These are phyloP conservation scores for Endotrypanum monterogeii DNA, from an alignment of 208 protist species.

Conservation along the genomic window DNA sequence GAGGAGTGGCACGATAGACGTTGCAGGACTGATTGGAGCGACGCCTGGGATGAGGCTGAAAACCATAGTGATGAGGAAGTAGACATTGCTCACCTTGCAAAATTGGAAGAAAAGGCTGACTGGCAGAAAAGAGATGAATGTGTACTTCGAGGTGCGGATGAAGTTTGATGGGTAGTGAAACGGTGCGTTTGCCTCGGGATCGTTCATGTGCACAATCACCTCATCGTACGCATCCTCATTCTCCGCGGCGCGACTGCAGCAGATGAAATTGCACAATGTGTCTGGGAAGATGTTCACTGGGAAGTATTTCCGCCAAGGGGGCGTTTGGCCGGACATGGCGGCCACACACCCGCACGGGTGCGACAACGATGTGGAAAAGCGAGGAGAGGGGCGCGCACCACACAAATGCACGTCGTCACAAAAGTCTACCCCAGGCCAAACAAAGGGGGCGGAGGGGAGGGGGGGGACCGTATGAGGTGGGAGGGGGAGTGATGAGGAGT, in stretches of 20 bases:
- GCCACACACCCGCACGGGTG: too few species aligned
- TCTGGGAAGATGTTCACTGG: constrained; percentile 32
- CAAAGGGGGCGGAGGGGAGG: background rate
- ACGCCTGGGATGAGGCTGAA: constrained; percentile 92
- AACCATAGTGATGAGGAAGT: constrained; percentile 95
- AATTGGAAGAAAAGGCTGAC: constrained; percentile 94
- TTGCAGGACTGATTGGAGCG: constrained; percentile 90
- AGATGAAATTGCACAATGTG: constrained; percentile 45
- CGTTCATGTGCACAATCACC: constrained; percentile 86
- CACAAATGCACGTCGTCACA: background rate
- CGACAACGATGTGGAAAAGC: background rate
- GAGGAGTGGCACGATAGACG: constrained; percentile 85
- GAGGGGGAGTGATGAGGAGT: background rate
- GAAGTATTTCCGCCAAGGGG: constrained; percentile 32
- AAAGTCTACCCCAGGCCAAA: background rate
- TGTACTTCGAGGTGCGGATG: constrained; percentile 95
- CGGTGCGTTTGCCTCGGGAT: constrained; percentile 53
- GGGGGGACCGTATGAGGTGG: background rate
- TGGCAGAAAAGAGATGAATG: constrained; percentile 91
- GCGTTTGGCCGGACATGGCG: background rate
- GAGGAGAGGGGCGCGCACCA: background rate
- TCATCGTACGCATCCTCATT: constrained; percentile 47
- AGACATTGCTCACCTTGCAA: constrained; percentile 92
- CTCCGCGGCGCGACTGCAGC: constrained; percentile 37
- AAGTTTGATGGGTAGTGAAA: constrained; percentile 88